Percentiles rank a stretch among this genome's conserved stretches.
Evolutionary conservation across 2,329 filamentous ascomycete species (phyloP).

Genomic region (Pestalotiopsis sp.): DNA sequence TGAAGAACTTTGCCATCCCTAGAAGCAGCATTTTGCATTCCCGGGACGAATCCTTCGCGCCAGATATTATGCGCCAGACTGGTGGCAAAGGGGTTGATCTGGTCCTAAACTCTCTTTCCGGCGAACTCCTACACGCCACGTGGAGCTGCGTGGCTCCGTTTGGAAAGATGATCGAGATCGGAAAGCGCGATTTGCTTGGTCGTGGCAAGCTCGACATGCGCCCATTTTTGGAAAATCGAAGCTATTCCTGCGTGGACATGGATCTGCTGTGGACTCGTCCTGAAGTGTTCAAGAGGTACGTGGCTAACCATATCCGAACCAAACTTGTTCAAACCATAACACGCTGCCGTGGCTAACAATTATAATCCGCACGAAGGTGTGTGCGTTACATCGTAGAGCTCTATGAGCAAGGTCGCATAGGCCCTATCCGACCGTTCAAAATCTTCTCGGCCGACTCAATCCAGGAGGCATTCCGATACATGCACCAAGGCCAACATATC

Average conservation of each 20-base stretch:
- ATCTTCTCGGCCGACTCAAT: slow-evolving; percentile 23
- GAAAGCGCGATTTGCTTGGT: slow-evolving; percentile 40
- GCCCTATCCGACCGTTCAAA: slow-evolving; percentile 8
- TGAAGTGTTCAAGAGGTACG: background rate
- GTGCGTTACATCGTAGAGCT: slow-evolving; percentile 6
- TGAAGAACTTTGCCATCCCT: slow-evolving; percentile 15
- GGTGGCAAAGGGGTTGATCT: slow-evolving; percentile 15
- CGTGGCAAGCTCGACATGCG: slow-evolving; percentile 43
- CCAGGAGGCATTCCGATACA: slow-evolving; percentile 34
- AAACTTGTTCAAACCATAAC: background rate
- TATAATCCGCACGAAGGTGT: background rate
- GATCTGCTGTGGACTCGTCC: slow-evolving; percentile 18
- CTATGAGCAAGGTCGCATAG: slow-evolving; percentile 17
- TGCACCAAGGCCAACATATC: slow-evolving; percentile 40
- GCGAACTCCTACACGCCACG: slow-evolving; percentile 38
- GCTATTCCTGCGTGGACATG: slow-evolving; percentile 36
- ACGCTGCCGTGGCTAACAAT: background rate
- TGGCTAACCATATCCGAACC: background rate
- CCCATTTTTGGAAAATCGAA: slow-evolving; percentile 38
- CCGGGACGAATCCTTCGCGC: slow-evolving; percentile 14
- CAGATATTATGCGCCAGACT: slow-evolving; percentile 17
- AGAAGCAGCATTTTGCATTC: slow-evolving; percentile 18
- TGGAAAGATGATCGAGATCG: slow-evolving; percentile 47
- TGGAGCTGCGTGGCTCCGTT: slow-evolving; percentile 46
- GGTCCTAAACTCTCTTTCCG: slow-evolving; percentile 40